phyloP scores from a whole-genome alignment of 169 alveolate species.

The Plasmodium gonderi region DNA sequence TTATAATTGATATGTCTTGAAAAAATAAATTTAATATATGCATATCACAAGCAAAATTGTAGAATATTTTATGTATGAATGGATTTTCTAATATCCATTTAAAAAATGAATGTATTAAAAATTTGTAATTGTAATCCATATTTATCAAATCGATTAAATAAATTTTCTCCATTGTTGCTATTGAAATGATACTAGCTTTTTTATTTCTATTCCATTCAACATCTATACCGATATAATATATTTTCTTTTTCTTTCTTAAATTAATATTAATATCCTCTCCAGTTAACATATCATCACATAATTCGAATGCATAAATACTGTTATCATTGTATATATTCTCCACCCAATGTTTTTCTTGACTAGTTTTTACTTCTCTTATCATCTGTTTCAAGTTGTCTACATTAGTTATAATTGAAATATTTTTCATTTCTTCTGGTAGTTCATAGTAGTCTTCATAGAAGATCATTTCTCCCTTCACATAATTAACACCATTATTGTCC shows the following conservation, averaged over 20 bases:
- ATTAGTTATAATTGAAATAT: conserved; percentile 1
- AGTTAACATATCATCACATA: neutral
- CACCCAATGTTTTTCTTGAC: conserved; percentile 43
- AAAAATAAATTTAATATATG: conserved; percentile 20
- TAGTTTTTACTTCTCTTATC: conserved; percentile 6
- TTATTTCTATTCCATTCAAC: conserved; percentile 75
- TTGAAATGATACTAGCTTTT: conserved; percentile 52
- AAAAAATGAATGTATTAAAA: conserved; percentile 33
- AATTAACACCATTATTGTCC: neutral
- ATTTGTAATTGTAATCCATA: conserved; percentile 33
- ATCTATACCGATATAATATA: conserved; percentile 59
- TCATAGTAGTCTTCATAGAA: conserved; percentile 5
- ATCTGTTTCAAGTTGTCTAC: conserved; percentile 9
- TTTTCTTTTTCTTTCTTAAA: conserved; percentile 27
- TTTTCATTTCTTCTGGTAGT: conserved; percentile 61
- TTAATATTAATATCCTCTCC: conserved; percentile 33
- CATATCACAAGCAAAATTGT: conserved; percentile 58
- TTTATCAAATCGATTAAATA: conserved; percentile 53
- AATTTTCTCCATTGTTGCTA: conserved; percentile 56
- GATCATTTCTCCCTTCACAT: neutral
- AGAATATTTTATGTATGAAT: conserved; percentile 54
- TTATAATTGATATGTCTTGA: conserved; percentile 16
- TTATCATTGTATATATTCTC: conserved; percentile 28
- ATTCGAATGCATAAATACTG: neutral
- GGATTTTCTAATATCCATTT: conserved; percentile 76